Conservation (phyloP, 306 rosid genomes). For the Spatholobus suberectus region DNA sequence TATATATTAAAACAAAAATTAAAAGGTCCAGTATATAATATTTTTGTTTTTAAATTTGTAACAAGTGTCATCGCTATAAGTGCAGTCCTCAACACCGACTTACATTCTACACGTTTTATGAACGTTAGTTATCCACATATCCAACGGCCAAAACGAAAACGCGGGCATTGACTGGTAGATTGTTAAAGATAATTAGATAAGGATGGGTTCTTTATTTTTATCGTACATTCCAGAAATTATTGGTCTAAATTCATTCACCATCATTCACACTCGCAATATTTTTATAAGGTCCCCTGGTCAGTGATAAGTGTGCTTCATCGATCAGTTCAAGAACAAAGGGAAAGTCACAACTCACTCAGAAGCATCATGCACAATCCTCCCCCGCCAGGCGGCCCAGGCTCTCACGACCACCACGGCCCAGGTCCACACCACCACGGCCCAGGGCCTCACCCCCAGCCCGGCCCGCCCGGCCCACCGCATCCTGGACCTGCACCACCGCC, state of each 20-base stretch:
- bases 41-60: background rate
- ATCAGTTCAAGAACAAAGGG: background rate
- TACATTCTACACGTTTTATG: background rate
- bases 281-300: background rate
- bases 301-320: background rate
- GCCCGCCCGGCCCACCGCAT: slow-evolving; percentile 44
- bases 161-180: slow-evolving; percentile 38
- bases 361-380: slow-evolving; percentile 57
- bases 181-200: background rate
- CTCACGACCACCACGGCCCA: slow-evolving; percentile 40
- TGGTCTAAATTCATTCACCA: background rate
- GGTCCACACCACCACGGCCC: slow-evolving; percentile 28
- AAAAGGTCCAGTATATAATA: background rate
- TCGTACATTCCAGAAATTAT: background rate
- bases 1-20: background rate
- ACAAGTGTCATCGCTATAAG: background rate
- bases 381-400: slow-evolving; percentile 56
- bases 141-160: background rate
- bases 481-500: slow-evolving; percentile 45
- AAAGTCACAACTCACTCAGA: background rate
- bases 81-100: too few relatives aligned
- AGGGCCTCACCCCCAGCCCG: slow-evolving; percentile 38
- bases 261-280: background rate
- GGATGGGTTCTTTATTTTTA: too few relatives aligned
- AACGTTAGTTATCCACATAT: slow-evolving; percentile 45